These are phyloP conservation scores for Aureobasidium namibiae DNA, from an alignment of 2,329 filamentous ascomycete species.

Conservation along the genomic window DNA sequence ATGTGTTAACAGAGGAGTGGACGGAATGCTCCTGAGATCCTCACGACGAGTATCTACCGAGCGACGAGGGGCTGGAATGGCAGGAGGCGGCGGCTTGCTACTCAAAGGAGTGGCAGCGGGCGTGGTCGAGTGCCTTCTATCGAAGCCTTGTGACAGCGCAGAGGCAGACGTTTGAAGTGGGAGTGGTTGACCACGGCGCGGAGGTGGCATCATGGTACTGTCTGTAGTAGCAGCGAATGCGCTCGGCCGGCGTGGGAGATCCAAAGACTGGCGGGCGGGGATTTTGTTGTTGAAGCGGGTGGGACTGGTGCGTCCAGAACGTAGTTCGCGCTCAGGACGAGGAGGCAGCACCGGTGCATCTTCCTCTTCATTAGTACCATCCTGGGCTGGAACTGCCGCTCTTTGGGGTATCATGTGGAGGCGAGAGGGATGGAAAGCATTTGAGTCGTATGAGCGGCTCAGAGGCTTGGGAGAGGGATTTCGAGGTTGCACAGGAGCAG, in stretches of 20 bases:
- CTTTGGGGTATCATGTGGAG: background rate
- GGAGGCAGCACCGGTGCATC: slow-evolving; percentile 25
- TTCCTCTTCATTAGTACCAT: slow-evolving; percentile 15
- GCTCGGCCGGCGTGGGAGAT: slow-evolving; percentile 4
- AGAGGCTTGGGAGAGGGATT: slow-evolving; percentile 6
- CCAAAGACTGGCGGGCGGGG: slow-evolving; percentile 13
- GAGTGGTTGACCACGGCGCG: slow-evolving; percentile 10
- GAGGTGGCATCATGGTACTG: slow-evolving; percentile 1
- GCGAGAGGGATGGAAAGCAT: background rate
- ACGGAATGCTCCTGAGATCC: background rate
- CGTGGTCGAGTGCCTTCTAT: slow-evolving; percentile 14
- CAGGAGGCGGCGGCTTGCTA: slow-evolving; percentile 20
- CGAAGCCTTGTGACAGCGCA: slow-evolving; percentile 23
- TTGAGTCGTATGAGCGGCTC: slow-evolving; percentile 1
- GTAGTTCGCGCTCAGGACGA: slow-evolving; percentile 24
- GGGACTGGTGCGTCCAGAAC: slow-evolving; percentile 25
- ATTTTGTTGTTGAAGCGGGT: slow-evolving; percentile 11
- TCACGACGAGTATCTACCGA: slow-evolving; percentile 16
- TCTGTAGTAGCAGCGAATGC: background rate
- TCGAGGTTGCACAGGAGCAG: background rate
- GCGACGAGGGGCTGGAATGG: slow-evolving; percentile 27
- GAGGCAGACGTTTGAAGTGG: slow-evolving; percentile 17
- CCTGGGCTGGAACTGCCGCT: background rate
- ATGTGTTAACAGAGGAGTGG: slow-evolving; percentile 30
- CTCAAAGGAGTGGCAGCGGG: slow-evolving; percentile 4